Evolutionary conservation across 345 rosid genomes (phyloP), one percentile per base, ranked within the genome.

Genomic region (Anastatica hierochuntica): DNA sequence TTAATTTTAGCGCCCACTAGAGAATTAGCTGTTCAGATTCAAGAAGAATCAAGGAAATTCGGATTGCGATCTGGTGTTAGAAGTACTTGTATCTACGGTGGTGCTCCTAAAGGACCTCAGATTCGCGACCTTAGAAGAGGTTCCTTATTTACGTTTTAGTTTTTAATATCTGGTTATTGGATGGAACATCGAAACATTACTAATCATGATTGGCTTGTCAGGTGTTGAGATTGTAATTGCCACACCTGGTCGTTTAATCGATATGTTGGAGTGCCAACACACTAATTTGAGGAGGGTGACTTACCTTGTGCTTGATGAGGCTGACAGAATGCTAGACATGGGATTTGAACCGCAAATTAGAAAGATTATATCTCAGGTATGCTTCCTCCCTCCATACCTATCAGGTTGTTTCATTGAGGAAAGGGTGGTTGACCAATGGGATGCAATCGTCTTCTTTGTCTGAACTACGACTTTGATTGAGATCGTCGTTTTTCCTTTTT

Each of bases 331-430:
- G 97, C 69, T 90, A 74, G 98, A 90, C 69, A 90, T 90, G 98
- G 98, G 96, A 11, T 88, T 88, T 78, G 98, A 85, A 72, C 95
- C 98, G 64, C 98, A 92, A 60, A 88, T 92, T 64, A 83, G 96
- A 74, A 85, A 83, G 76, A 79, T 92, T 64, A 20, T 85, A 10
- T 68, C 86, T 39, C 98, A 92, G 81, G 96, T 81, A 59, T 61
- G 49, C 12, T 55, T 23, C n/a, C 57, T 45, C 30, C 21, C 42
- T 38, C 53, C 33, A 19, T 24, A 49, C 19, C 47, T 49, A 26
- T 27, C 53, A 24, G 13, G 14, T 58, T 41, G 15, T 36, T 14
- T 14, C 24, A 4, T 46, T 41, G 16, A 38, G 23, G 23, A 40
- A 20, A 39, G 16, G 34, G 37, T 43, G 52, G 21, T 33, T 1